These are phyloP conservation scores for Russula earlei DNA, from an alignment of 768 basidiomycete species.

Conservation along the genomic window DNA sequence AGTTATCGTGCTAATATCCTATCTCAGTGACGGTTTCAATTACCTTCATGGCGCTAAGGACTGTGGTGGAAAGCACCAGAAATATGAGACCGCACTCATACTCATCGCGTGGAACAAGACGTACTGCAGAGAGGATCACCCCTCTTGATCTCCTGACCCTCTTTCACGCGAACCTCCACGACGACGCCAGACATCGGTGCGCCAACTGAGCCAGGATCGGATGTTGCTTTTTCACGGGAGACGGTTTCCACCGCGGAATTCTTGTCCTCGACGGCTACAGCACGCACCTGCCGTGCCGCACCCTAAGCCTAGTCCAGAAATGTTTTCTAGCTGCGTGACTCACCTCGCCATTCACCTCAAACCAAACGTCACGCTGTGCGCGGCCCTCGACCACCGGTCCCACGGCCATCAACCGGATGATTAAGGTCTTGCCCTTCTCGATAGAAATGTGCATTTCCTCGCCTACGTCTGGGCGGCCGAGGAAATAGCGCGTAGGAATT, in stretches of 20 bases:
- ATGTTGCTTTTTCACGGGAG: slow-evolving; percentile 87
- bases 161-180: slow-evolving; percentile 95
- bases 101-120: slow-evolving; percentile 27
- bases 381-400: slow-evolving; percentile 88
- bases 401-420: slow-evolving; percentile 91
- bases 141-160: slow-evolving; percentile 95
- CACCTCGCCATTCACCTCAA: slow-evolving; percentile 95
- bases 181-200: slow-evolving; percentile 98
- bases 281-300: slow-evolving; percentile 57
- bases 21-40: slow-evolving; percentile 22
- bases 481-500: slow-evolving; percentile 94
- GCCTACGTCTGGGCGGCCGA: slow-evolving; percentile 81
- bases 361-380: slow-evolving; percentile 95
- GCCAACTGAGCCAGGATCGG: slow-evolving; percentile 93
- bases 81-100: slow-evolving; percentile 15
- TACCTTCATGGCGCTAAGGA: slow-evolving; percentile 96
- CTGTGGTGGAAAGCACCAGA: slow-evolving; percentile 30
- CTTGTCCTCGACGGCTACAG: slow-evolving; percentile 92
- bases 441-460: slow-evolving; percentile 97
- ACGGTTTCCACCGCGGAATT: slow-evolving; percentile 95
- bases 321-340: slow-evolving; percentile 18
- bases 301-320: background rate
- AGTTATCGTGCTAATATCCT: slow-evolving; percentile 17
- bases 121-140: slow-evolving; percentile 90
- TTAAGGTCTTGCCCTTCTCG: slow-evolving; percentile 93